These are phyloP conservation scores for Pseudogymnoascus sp. DNA, from an alignment of 2,329 filamentous ascomycete species.

Conservation along the genomic window DNA sequence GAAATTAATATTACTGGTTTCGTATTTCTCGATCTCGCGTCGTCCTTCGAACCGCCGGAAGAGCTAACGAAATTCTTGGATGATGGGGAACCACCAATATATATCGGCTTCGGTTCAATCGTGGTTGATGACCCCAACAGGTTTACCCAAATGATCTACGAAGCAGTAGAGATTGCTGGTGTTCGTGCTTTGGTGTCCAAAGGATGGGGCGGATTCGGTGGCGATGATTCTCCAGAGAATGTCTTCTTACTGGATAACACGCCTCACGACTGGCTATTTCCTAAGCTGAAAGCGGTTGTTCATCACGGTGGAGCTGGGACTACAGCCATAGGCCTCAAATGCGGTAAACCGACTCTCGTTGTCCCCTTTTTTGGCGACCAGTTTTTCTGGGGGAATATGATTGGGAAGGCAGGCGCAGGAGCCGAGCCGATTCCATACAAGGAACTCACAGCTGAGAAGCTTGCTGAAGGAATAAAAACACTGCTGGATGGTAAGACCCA, in stretches of 20 bases:
- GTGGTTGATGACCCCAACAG: constrained; percentile 61
- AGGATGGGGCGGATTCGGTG: constrained; percentile 63
- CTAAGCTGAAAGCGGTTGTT: constrained; percentile 53
- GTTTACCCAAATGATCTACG: constrained; percentile 61
- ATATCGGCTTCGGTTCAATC: constrained; percentile 67
- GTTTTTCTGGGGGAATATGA: constrained; percentile 68
- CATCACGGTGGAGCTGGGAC: constrained; percentile 69
- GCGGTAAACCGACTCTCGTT: constrained; percentile 61
- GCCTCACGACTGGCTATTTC: constrained; percentile 69
- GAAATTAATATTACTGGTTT: constrained; percentile 68
- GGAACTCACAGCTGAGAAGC: constrained; percentile 50
- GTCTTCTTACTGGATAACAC: constrained; percentile 64
- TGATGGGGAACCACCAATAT: constrained; percentile 50
- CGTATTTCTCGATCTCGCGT: constrained; percentile 62
- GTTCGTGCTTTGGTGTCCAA: constrained; percentile 63
- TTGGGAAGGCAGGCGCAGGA: constrained; percentile 55
- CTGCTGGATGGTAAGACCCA: constrained; percentile 55
- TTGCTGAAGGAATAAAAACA: constrained; percentile 63
- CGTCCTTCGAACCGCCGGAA: constrained; percentile 48
- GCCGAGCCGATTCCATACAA: constrained; percentile 63
- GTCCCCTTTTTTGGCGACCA: constrained; percentile 73
- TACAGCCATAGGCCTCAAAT: constrained; percentile 63
- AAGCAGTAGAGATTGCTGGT: constrained; percentile 55
- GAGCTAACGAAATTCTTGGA: constrained; percentile 46
- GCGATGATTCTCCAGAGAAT: constrained; percentile 48